Percentiles rank a stretch among this genome's conserved stretches.
Evolutionary conservation across 371 early-diverging fungal genomes (phyloP).

Genomic region (Syncephalastrum monosporum): DNA sequence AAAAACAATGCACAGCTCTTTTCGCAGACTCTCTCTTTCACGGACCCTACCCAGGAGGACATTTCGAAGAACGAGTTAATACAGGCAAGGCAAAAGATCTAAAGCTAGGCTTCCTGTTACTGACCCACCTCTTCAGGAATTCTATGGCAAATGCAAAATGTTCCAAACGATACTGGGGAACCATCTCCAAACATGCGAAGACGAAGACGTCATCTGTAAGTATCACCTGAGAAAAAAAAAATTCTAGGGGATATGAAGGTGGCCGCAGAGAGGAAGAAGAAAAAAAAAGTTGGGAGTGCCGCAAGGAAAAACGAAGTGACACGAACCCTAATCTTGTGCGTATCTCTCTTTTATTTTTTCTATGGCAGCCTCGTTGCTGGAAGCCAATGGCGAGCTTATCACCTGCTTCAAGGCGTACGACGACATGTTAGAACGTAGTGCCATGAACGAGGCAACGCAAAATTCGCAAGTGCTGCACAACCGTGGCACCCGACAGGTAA

Average conservation of each 20-base stretch:
- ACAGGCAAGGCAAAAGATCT: conserved; percentile 21
- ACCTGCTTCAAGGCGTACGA: conserved; percentile 49
- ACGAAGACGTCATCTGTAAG: conserved; percentile 44
- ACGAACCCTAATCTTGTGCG: too few species aligned
- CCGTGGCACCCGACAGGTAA: conserved; percentile 30
- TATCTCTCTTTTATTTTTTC: conserved; percentile 3
- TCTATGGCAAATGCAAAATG: conserved; percentile 39
- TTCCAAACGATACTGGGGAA: conserved; percentile 30
- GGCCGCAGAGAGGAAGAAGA: too few species aligned
- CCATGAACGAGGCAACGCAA: conserved; percentile 34
- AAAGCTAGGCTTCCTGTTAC: neutral
- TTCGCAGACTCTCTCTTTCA: conserved; percentile 50
- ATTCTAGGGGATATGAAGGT: neutral
- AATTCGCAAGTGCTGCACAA: conserved; percentile 34
- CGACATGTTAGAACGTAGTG: conserved; percentile 47
- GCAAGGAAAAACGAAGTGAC: too few species aligned
- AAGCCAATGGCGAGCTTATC: conserved; percentile 44
- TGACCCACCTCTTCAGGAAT: conserved; percentile 28
- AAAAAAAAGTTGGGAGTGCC: too few species aligned
- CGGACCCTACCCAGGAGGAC: conserved; percentile 50
- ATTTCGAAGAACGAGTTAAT: conserved; percentile 45
- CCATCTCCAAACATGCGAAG: conserved; percentile 36
- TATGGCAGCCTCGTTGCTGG: conserved; percentile 34
- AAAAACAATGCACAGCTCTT: conserved; percentile 49
- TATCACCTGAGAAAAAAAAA: conserved; percentile 10